These are phyloP conservation scores for Protomyces lactucae-debilis DNA, from an alignment of 1,139 yeast species.

Conservation along the genomic window DNA sequence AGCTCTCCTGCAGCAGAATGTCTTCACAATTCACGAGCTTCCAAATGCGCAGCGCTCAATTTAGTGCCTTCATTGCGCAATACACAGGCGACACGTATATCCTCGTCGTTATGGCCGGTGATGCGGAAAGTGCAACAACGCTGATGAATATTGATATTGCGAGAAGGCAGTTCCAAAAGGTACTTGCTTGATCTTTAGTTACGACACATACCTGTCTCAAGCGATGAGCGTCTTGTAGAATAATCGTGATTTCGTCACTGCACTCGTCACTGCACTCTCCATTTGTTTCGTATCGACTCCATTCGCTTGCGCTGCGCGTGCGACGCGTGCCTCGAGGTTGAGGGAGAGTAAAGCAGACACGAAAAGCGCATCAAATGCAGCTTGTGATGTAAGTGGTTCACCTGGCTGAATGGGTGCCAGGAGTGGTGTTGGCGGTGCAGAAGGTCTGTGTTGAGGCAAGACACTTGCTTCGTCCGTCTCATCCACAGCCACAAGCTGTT, in stretches of 20 bases:
- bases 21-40: conserved; percentile 78
- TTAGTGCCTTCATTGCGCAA: conserved; percentile 64
- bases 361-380: not conserved
- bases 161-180: not conserved
- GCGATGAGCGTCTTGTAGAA: not conserved
- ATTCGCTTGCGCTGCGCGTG: not conserved
- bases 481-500: not conserved
- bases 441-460: not conserved
- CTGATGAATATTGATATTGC: not conserved
- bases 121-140: conserved; percentile 15
- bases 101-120: conserved; percentile 54
- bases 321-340: not conserved
- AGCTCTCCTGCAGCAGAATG: conserved; percentile 81
- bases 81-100: conserved; percentile 70
- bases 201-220: not conserved
- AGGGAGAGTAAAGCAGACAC: not conserved
- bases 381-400: not conserved
- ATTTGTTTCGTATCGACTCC: not conserved
- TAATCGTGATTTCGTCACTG: not conserved
- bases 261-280: not conserved
- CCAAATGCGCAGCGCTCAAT: conserved; percentile 66
- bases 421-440: not conserved
- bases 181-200: not conserved
- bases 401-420: not conserved
- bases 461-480: not conserved